phyloP scores from a whole-genome alignment of 495 filamentous ascomycete genomes.

The Cercophora sp. region DNA sequence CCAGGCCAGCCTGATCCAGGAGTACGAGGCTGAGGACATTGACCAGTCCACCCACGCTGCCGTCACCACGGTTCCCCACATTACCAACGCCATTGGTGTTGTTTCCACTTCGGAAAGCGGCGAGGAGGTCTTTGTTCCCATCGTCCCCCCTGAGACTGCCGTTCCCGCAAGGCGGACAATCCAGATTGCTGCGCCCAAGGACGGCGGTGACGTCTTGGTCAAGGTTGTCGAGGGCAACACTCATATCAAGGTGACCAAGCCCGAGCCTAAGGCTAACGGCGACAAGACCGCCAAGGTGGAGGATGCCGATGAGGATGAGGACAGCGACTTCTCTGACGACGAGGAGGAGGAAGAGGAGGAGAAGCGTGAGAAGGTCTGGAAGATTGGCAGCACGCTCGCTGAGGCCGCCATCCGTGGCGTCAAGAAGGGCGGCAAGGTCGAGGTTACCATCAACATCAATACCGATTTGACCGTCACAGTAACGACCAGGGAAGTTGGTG shows the following conservation, averaged over 20 bases:
- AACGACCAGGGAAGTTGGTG: constrained; percentile 79
- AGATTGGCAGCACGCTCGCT: constrained; percentile 75
- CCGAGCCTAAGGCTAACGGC: constrained; percentile 68
- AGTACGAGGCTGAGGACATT: constrained; percentile 90
- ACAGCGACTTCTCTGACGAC: constrained; percentile 59
- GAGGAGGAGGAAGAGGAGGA: constrained; percentile 84
- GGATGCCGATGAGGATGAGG: constrained; percentile 48
- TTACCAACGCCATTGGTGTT: constrained; percentile 83
- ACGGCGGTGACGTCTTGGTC: constrained; percentile 81
- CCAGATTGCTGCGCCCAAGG: constrained; percentile 65
- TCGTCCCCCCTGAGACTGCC: constrained; percentile 81
- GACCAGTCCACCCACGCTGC: constrained; percentile 93
- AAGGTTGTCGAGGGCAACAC: constrained; percentile 80
- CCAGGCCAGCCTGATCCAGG: constrained; percentile 86
- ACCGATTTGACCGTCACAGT: constrained; percentile 73
- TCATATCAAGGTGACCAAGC: constrained; percentile 86
- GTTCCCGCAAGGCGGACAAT: constrained; percentile 82
- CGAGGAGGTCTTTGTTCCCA: constrained; percentile 65
- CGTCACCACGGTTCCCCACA: constrained; percentile 89
- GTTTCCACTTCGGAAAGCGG: constrained; percentile 61
- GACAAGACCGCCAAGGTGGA: constrained; percentile 37
- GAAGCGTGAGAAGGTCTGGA: constrained; percentile 86
- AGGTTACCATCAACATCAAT: constrained; percentile 83
- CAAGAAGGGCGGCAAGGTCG: constrained; percentile 86
- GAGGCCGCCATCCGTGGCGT: constrained; percentile 79